phyloP scores from a whole-genome alignment of 768 basidiomycete species.

The Paxillus ammoniavirescens region DNA sequence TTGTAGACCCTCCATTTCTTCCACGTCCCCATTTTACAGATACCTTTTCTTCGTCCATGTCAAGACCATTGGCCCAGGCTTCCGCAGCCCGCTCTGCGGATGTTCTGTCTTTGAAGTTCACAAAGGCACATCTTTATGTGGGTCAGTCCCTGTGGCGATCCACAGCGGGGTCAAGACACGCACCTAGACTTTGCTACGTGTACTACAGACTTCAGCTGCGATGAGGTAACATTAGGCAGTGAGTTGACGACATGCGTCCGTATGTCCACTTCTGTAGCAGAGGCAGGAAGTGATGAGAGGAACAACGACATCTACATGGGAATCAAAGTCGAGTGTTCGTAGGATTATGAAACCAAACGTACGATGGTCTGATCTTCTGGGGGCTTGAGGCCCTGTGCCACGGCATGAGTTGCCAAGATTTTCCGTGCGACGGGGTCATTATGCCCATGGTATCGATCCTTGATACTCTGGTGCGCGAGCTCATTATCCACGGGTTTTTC shows the following conservation, averaged over 20 bases:
- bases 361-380: slow-evolving; percentile 89
- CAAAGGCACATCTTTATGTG: slow-evolving; percentile 78
- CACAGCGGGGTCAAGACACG: slow-evolving; percentile 6
- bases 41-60: slow-evolving; percentile 73
- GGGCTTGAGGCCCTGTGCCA: slow-evolving; percentile 77
- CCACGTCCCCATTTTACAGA: slow-evolving; percentile 90
- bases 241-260: slow-evolving; percentile 71
- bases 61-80: slow-evolving; percentile 88
- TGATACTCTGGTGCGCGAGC: slow-evolving; percentile 87
- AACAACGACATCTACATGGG: slow-evolving; percentile 75
- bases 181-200: slow-evolving; percentile 80
- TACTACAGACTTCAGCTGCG: slow-evolving; percentile 78
- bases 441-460: slow-evolving; percentile 89
- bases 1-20: slow-evolving; percentile 39
- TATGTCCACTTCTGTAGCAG: slow-evolving; percentile 70
- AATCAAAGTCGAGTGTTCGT: slow-evolving; percentile 2
- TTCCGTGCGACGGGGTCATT: slow-evolving; percentile 95
- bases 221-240: slow-evolving; percentile 59
- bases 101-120: slow-evolving; percentile 83
- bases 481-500: slow-evolving; percentile 85
- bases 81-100: slow-evolving; percentile 88
- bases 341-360: slow-evolving; percentile 32
- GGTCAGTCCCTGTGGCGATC: neutral
- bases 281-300: slow-evolving; percentile 68
- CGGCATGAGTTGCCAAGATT: slow-evolving; percentile 79